Base-by-base conservation (phyloP, 768 basidiomycete species). In the Tremella mesenterica region DNA sequence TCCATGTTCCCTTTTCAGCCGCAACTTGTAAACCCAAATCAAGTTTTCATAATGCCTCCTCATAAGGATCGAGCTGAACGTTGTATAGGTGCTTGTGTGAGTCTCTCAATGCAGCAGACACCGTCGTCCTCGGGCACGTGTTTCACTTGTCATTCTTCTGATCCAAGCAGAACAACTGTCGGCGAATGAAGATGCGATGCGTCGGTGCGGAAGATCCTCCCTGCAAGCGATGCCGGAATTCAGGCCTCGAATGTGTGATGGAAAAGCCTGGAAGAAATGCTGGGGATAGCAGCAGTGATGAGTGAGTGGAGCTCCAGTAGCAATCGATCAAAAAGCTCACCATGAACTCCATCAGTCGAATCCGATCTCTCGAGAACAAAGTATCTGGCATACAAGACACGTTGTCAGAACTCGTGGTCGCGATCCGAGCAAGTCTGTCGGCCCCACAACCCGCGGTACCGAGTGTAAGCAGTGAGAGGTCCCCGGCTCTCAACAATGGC, bases 121-220 rank as follows among this genome's bases (percentile, higher is more conserved):
- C 14, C 38, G 38, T 23, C 6, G n/a, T 23, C 14, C n/a, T 41
- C 38, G 38, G 28, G 14, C 13, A 46, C 29, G 31, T 31, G 27
- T 49, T 31, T 1, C 1, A 20, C 18, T 18, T 23, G 29, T 8
- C n/a, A n/a, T 44, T n/a, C n/a, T 28, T 16, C 46, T 59, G 26
- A 54, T 44, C n/a, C 44, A 16, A 21, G 10, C 70, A 91, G 88
- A 92, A 92, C 82, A 87, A 89, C 16, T 93, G 91, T 74, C 79
- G 91, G 63, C 87, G 89, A 67, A 90, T 92, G 78, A 95, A 95
- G 77, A 95, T 95, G 92, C 80, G 90, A 63, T 96, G 91, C 70
- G 89, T 92, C 4, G 90, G 89, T 1, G 92, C 90, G 14, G 92
- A 95, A 71, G 90, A 88, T 65, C 91, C 92, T 23, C 92, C 92